phyloP scores from a whole-genome alignment of 805 yeast genomes.

The Lipomyces oligophaga region DNA sequence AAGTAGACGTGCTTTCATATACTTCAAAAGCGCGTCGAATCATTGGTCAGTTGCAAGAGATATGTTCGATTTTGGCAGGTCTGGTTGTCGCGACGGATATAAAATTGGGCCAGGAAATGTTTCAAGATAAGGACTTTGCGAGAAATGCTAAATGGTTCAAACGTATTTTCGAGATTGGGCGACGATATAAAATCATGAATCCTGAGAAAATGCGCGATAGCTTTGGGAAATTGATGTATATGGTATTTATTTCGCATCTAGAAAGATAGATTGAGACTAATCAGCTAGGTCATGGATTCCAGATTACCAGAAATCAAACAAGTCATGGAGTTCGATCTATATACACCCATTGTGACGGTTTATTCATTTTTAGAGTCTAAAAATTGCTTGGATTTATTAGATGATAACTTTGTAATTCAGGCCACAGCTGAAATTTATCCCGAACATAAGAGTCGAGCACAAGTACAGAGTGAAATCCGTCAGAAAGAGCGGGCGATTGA shows the following conservation, averaged over 20 bases:
- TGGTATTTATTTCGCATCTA: too few relatives aligned
- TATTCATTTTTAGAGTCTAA: constrained; percentile 45
- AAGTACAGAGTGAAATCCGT: constrained; percentile 57
- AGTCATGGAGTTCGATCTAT: constrained; percentile 71
- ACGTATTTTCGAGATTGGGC: constrained; percentile 67
- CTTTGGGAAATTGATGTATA: constrained; percentile 74
- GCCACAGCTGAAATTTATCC: constrained; percentile 70
- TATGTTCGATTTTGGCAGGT: constrained; percentile 76
- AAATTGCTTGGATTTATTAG: constrained; percentile 44
- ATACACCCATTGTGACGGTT: constrained; percentile 67
- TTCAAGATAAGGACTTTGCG: constrained; percentile 62
- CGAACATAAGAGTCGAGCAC: constrained; percentile 50
- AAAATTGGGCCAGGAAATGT: constrained; percentile 61
- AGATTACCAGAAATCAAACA: constrained; percentile 64
- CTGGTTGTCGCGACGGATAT: constrained; percentile 72
- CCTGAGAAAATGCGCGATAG: constrained; percentile 77
- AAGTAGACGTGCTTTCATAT: constrained; percentile 63
- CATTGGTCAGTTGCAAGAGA: constrained; percentile 65
- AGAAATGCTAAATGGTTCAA: constrained; percentile 73
- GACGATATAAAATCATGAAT: constrained; percentile 78
- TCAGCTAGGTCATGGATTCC: constrained; percentile 60
- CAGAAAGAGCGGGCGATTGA: constrained; percentile 70
- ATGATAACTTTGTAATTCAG: constrained; percentile 54
- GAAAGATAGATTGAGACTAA: too few relatives aligned
- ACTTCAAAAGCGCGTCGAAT: constrained; percentile 67